A percentile compares a stretch with the other conserved stretches of the same genome.
phyloP scores from a whole-genome alignment of 441 rosid species.

The Erodium trifolium region DNA sequence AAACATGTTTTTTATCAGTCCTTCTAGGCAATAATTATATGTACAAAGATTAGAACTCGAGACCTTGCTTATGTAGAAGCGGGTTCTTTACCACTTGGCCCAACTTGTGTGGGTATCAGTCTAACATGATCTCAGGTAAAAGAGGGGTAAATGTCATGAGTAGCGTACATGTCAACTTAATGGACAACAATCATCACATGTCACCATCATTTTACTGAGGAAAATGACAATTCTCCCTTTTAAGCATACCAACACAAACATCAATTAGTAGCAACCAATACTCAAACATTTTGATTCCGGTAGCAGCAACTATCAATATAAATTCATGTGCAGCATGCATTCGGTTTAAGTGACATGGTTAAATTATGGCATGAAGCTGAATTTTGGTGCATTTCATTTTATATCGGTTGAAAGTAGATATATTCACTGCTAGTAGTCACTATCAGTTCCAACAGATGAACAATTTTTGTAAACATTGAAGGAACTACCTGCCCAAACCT shows the following conservation, averaged over 20 bases:
- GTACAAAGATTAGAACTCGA: too few species aligned
- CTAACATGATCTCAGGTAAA: background rate
- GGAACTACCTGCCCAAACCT: background rate
- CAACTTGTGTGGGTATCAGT: too few species aligned
- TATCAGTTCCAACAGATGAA: background rate
- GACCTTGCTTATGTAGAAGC: too few species aligned
- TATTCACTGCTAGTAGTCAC: background rate
- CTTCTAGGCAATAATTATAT: too few species aligned
- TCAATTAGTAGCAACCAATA: background rate
- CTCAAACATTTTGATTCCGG: background rate
- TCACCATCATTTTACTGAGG: background rate
- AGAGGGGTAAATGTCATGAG: constrained; percentile 3
- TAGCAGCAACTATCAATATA: background rate
- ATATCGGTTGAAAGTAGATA: background rate
- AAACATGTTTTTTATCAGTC: background rate
- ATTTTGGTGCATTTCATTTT: background rate
- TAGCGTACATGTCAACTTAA: background rate
- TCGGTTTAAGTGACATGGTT: background rate
- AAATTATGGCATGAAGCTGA: constrained; percentile 1
- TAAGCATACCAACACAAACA: background rate
- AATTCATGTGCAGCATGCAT: background rate
- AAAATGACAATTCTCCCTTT: background rate
- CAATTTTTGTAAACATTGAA: background rate
- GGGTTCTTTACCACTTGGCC: too few species aligned
- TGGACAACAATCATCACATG: background rate